Evolutionary conservation across 352 stramenopile genomes (phyloP).

Genomic region (Stephanocyclus meneghinianus): DNA sequence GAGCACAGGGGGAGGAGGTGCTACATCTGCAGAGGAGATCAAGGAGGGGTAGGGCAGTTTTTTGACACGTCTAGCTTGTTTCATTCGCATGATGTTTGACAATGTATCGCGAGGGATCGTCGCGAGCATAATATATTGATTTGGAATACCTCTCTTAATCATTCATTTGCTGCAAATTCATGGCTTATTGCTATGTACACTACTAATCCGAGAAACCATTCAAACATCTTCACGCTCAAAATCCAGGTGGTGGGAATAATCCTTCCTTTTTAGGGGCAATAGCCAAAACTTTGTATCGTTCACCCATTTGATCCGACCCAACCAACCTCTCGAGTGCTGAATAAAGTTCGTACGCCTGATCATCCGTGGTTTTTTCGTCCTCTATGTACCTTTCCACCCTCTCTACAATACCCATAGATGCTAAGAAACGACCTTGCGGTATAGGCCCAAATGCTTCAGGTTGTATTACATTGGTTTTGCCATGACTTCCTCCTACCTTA

Average conservation of each 20-base stretch:
- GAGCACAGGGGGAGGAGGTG: slow-evolving; percentile 16
- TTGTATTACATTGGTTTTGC: slow-evolving; percentile 17
- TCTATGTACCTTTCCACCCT: slow-evolving; percentile 89
- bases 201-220: no score
- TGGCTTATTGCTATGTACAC: not conserved
- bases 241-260: slow-evolving; percentile 53
- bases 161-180: not conserved
- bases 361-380: slow-evolving; percentile 83
- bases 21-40: not conserved
- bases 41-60: not conserved
- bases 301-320: slow-evolving; percentile 90
- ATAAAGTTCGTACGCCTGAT: slow-evolving; percentile 87
- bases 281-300: slow-evolving; percentile 92
- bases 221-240: slow-evolving; percentile 21
- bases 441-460: slow-evolving; percentile 88
- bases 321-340: slow-evolving; percentile 91
- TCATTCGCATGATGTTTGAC: no score
- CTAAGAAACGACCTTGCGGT: slow-evolving; percentile 90
- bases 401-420: slow-evolving; percentile 92
- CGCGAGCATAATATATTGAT: no score
- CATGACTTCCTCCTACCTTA: not conserved
- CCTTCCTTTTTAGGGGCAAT: slow-evolving; percentile 76
- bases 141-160: no score
- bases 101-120: no score
- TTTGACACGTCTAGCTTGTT: not conserved